phyloP scores from a whole-genome alignment of 768 basidiomycete genomes.

The Gloeopeniophorella convolvens region DNA sequence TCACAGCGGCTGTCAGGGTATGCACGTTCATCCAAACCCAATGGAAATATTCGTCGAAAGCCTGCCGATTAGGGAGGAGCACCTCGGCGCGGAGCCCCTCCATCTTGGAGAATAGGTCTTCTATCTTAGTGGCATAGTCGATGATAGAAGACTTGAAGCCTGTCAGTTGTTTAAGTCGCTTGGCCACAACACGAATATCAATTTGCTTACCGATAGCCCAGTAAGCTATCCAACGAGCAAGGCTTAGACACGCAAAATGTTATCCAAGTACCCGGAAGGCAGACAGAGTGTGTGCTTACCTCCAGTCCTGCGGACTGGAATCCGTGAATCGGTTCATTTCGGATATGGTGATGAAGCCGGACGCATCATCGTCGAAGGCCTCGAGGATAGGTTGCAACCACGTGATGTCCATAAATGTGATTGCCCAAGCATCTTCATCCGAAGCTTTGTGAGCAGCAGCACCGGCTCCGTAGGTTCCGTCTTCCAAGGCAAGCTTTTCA shows the following conservation, averaged over 20 bases:
- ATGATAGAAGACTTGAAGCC: conserved; percentile 12
- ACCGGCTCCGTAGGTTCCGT: background rate
- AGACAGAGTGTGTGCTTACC: conserved; percentile 11
- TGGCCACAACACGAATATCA: background rate
- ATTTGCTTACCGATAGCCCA: conserved; percentile 24
- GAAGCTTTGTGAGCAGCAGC: background rate
- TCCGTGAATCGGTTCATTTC: conserved; percentile 30
- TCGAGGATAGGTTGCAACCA: conserved; percentile 26
- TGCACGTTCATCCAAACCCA: background rate
- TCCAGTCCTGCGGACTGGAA: conserved; percentile 26
- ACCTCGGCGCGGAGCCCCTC: conserved; percentile 5
- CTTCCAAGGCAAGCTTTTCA: conserved; percentile 18
- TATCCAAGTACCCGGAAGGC: background rate
- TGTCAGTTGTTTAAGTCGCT: background rate
- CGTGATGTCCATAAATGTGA: conserved; percentile 20
- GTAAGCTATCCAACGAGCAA: conserved; percentile 29
- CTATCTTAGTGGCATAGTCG: conserved; percentile 14
- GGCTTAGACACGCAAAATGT: conserved; percentile 6
- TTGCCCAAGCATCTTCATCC: conserved; percentile 25
- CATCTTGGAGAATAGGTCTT: conserved; percentile 11
- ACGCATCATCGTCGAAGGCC: conserved; percentile 31
- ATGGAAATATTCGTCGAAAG: background rate
- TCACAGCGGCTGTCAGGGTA: conserved; percentile 1
- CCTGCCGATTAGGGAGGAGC: conserved; percentile 4
- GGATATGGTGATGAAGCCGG: conserved; percentile 28